phyloP scores from a whole-genome alignment of 176 grass and related monocot species.

The Oropetium thomaeum region DNA sequence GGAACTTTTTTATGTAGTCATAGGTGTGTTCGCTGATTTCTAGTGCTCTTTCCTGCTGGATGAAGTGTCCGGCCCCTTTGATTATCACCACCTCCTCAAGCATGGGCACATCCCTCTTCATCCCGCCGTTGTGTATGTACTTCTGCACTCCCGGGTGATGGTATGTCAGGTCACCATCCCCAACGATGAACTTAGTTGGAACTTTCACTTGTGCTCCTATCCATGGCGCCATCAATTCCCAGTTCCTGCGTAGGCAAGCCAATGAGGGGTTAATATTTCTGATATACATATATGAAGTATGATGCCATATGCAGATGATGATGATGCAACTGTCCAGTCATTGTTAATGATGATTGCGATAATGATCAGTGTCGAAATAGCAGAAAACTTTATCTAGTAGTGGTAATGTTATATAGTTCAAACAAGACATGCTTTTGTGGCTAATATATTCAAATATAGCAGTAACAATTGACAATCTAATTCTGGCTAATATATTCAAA shows the following conservation, averaged over 20 bases:
- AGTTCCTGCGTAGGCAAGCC: constrained; percentile 38
- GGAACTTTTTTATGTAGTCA: constrained; percentile 49
- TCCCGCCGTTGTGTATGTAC: constrained; percentile 51
- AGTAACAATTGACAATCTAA: neutral
- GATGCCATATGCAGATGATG: neutral
- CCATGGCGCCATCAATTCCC: constrained; percentile 72
- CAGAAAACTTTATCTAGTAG: neutral
- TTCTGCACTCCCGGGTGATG: constrained; percentile 47
- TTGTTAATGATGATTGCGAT: neutral
- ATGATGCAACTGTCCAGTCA: neutral
- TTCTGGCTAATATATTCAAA: too few relatives aligned
- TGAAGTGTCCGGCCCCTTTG: constrained; percentile 37
- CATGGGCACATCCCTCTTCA: constrained; percentile 55
- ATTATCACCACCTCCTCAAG: constrained; percentile 47
- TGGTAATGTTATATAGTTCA: neutral
- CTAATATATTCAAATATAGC: neutral
- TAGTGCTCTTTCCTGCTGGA: constrained; percentile 41
- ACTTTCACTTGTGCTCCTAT: constrained; percentile 49
- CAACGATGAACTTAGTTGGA: constrained; percentile 61
- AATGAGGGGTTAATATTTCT: neutral
- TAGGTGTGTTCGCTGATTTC: constrained; percentile 44
- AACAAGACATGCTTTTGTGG: neutral
- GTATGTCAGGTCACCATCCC: constrained; percentile 58
- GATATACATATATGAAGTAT: neutral
- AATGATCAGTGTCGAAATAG: neutral